These are phyloP conservation scores for Monilinia vaccinii-corymbosi DNA, from an alignment of 2,329 filamentous ascomycete genomes.

Conservation along the genomic window DNA sequence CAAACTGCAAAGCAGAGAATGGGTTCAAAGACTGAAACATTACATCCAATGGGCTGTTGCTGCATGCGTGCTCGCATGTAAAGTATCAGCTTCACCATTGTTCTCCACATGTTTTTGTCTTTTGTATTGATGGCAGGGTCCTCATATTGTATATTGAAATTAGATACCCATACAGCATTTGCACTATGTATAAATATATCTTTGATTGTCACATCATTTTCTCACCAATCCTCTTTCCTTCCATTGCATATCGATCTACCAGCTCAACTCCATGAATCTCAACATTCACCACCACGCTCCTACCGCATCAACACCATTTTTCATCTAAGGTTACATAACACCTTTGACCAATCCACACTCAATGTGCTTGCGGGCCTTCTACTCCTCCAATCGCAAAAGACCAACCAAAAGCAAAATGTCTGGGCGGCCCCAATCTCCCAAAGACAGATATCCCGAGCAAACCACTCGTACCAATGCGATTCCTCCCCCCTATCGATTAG, in stretches of 20 bases:
- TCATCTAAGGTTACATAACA: not conserved
- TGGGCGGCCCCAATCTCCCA: not conserved
- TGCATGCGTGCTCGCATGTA: not conserved
- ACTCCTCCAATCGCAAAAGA: not conserved
- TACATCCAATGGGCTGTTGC: not conserved
- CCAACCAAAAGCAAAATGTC: not conserved
- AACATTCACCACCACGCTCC: not conserved
- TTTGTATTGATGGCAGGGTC: not conserved
- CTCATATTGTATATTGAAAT: not conserved
- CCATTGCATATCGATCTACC: not conserved
- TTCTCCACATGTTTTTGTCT: not conserved
- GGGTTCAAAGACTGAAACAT: not conserved
- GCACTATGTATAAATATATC: not conserved
- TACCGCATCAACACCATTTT: not conserved
- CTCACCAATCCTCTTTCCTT: not conserved
- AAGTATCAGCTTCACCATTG: not conserved
- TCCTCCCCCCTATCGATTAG: not conserved
- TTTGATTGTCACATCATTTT: not conserved
- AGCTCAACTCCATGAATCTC: not conserved
- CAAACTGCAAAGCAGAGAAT: not conserved
- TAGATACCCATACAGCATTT: not conserved
- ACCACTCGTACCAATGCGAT: not conserved
- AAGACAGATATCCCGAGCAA: not conserved
- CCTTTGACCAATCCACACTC: not conserved
- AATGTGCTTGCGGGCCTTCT: not conserved